Conservation (phyloP, 345 rosid genomes). For the Syzygium aromaticum region DNA sequence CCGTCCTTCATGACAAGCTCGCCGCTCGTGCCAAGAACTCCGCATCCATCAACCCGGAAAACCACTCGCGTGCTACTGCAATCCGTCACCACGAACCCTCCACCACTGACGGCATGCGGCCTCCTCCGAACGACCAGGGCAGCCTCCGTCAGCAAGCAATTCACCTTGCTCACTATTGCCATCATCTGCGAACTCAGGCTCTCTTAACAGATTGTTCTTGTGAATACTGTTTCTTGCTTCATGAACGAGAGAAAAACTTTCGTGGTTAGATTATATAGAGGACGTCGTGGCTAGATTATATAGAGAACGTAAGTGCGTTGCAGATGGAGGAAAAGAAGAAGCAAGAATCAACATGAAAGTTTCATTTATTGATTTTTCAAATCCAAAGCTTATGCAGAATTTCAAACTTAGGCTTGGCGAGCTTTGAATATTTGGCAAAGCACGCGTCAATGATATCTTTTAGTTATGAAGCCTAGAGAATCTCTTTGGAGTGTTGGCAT, state of each 20-base stretch:
- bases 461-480: not conserved
- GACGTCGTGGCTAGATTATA: not conserved
- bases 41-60: slow-evolving; percentile 82
- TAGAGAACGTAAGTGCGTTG: not conserved
- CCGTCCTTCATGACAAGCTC: slow-evolving; percentile 46
- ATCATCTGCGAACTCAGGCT: not conserved
- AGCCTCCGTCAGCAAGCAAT: slow-evolving; percentile 46
- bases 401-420: not conserved
- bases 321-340: not conserved
- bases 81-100: slow-evolving; percentile 86
- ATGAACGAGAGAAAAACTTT: not conserved
- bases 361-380: not conserved
- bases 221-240: not conserved
- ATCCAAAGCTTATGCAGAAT: not conserved
- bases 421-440: not conserved
- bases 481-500: not conserved
- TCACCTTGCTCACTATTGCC: slow-evolving; percentile 56
- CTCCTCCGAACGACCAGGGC: slow-evolving; percentile 60
- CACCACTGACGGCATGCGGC: slow-evolving; percentile 67
- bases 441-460: not conserved
- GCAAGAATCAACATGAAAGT: not conserved
- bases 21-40: slow-evolving; percentile 53
- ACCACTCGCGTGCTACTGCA: slow-evolving; percentile 29
- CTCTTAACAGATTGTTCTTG: not conserved
- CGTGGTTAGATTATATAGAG: not conserved